Evolutionary conservation across 495 filamentous ascomycete genomes (phyloP).

Genomic region (Collariella sp.): DNA sequence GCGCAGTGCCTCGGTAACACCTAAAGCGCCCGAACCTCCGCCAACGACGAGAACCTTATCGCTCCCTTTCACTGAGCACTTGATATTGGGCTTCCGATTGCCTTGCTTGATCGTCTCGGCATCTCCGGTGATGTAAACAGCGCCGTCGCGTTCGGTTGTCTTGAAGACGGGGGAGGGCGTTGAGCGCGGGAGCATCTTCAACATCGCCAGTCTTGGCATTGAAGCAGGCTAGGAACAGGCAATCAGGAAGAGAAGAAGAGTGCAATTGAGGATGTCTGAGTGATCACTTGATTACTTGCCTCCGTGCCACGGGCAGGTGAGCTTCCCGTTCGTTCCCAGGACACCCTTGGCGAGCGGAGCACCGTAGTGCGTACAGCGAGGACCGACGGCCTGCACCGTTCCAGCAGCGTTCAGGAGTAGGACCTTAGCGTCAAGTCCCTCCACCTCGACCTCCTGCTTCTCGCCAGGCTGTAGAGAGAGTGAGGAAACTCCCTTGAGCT

Average conservation of each 20-base stretch:
- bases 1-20: conserved; percentile 70
- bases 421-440: conserved; percentile 81
- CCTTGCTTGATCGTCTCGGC: conserved; percentile 71
- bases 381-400: conserved; percentile 65
- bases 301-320: conserved; percentile 95
- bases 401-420: conserved; percentile 70
- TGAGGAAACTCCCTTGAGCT: conserved; percentile 68
- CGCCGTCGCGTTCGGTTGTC: conserved; percentile 66
- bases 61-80: conserved; percentile 47
- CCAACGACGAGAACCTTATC: conserved; percentile 82
- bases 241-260: background rate
- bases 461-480: conserved; percentile 66
- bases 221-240: conserved; percentile 64
- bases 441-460: conserved; percentile 82
- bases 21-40: conserved; percentile 78
- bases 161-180: conserved; percentile 75
- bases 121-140: conserved; percentile 75
- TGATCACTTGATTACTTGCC: conserved; percentile 41
- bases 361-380: conserved; percentile 90
- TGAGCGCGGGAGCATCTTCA: conserved; percentile 85
- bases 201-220: conserved; percentile 82
- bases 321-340: conserved; percentile 66
- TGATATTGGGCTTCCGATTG: conserved; percentile 60
- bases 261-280: background rate
- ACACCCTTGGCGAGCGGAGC: conserved; percentile 81